Base-by-base conservation (phyloP, 2,329 filamentous ascomycete species). In the Dactylonectria macrodidyma region DNA sequence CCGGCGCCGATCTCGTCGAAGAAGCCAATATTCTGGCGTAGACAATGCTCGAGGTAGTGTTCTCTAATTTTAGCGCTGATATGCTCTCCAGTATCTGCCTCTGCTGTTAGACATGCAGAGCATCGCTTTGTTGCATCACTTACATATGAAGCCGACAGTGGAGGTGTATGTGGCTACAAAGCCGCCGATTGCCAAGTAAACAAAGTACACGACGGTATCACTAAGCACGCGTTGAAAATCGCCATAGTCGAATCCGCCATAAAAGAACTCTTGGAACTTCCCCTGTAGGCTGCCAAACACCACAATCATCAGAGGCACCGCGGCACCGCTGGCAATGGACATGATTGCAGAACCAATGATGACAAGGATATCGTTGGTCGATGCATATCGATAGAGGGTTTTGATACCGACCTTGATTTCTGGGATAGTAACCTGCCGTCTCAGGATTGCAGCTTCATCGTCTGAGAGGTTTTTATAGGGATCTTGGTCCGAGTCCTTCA, bases 141-240 rank as follows among this genome's bases (percentile, higher is more conserved):
- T 62, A 66, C 63, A 97, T 73, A 97, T 95, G 82, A 95, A 97
- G n/a, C 93, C 92, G 26, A 95, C 89, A 0, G 93, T 97, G 26
- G 89, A 87, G 64, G 95, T 82, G 78, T 95, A 95, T 48, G 91
- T 86, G 2, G 90, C 89, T 50, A 92, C 82, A 71, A 95, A 95
- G 76, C 93, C 91, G 65, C 84, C 93, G 65, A 95, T 90, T 46
- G 88, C 93, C 56, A 96, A 86, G 78, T 95, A 95, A 38, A 96
- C 82, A 70, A 95, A 95, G 79, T 95, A 95, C 34, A 95, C 82
- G 16, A 93, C 91, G 3, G 47, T 52, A 1, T 54, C 46, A 6
- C 10, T 47, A 73, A 91, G 86, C 62, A 88, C 81, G 58, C 80
- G 66, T 60, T 85, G 84, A 80, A 95, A 94, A 1, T 83, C 81